Percentiles rank a stretch among this genome's conserved stretches.
Evolutionary conservation across 257 asterid genomes (phyloP).

Genomic region (Voacanga thouarsii): DNA sequence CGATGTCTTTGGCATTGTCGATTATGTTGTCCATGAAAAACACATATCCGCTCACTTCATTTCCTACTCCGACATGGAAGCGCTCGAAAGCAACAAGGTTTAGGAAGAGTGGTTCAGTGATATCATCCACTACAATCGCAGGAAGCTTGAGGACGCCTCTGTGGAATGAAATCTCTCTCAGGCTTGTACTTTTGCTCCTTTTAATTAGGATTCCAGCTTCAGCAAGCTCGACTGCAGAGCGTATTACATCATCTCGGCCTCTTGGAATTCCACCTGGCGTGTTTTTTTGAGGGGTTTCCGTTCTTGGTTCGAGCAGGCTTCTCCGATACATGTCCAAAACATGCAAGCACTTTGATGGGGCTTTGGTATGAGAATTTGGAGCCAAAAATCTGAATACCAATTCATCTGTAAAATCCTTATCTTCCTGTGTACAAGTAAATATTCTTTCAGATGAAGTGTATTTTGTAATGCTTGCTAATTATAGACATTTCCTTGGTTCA

Average conservation of each 20-base stretch:
- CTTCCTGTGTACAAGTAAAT: background rate
- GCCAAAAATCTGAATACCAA: slow-evolving; percentile 20
- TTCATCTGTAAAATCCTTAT: slow-evolving; percentile 9
- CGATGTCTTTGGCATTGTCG: slow-evolving; percentile 43
- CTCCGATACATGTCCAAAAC: slow-evolving; percentile 33
- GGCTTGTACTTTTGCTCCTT: slow-evolving; percentile 32
- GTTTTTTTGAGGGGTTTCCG: no score
- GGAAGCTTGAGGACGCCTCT: slow-evolving; percentile 48
- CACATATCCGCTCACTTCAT: slow-evolving; percentile 47
- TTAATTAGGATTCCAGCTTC: slow-evolving; percentile 48
- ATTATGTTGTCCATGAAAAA: slow-evolving; percentile 60
- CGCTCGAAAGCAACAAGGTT: slow-evolving; percentile 59
- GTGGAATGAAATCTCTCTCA: slow-evolving; percentile 44
- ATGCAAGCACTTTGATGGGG: slow-evolving; percentile 22
- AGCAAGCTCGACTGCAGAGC: slow-evolving; percentile 47
- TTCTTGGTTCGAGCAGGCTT: slow-evolving; percentile 7
- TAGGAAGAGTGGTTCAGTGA: slow-evolving; percentile 41
- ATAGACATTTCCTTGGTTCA: no score
- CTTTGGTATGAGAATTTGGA: background rate
- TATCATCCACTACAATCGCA: slow-evolving; percentile 40
- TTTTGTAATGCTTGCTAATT: no score
- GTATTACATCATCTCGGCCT: slow-evolving; percentile 32
- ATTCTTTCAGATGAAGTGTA: background rate
- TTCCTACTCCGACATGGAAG: slow-evolving; percentile 49
- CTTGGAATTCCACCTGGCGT: background rate